phyloP scores from a whole-genome alignment of 176 grass and related monocot species.

The Thinopyrum elongatum region DNA sequence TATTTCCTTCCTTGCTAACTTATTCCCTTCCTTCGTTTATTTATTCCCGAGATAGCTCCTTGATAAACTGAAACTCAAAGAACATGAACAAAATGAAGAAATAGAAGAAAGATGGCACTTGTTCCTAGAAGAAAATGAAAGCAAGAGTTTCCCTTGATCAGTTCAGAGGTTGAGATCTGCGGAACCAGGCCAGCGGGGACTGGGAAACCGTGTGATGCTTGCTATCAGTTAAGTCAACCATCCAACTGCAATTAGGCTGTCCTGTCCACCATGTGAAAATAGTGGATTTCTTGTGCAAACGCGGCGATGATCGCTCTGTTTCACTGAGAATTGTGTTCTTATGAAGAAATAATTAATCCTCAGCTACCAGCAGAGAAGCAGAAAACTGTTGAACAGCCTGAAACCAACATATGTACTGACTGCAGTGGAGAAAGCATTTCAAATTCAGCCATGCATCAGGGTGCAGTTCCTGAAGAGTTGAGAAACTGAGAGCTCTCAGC shows the following conservation, averaged over 20 bases:
- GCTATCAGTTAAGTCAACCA: no score
- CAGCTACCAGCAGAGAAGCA: background rate
- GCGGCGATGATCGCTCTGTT: background rate
- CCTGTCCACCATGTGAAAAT: no score
- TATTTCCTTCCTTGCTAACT: no score
- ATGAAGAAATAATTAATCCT: background rate
- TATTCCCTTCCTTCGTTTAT: no score
- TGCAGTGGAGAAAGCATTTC: background rate
- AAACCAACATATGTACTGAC: background rate
- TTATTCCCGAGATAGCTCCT: no score
- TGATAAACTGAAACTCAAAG: no score
- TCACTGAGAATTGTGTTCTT: background rate
- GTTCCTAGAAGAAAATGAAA: no score
- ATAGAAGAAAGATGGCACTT: no score
- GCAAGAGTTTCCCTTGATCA: no score
- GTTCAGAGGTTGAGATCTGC: background rate
- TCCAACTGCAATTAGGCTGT: no score
- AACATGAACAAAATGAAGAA: no score
- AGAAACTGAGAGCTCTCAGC: background rate
- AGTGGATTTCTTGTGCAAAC: background rate
- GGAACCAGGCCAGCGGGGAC: background rate
- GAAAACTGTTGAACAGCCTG: background rate
- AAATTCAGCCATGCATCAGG: background rate
- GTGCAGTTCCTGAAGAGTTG: background rate
- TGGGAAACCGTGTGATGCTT: no score